phyloP scores from a whole-genome alignment of 371 early-diverging fungal species.

The Umbelopsis sp. region DNA sequence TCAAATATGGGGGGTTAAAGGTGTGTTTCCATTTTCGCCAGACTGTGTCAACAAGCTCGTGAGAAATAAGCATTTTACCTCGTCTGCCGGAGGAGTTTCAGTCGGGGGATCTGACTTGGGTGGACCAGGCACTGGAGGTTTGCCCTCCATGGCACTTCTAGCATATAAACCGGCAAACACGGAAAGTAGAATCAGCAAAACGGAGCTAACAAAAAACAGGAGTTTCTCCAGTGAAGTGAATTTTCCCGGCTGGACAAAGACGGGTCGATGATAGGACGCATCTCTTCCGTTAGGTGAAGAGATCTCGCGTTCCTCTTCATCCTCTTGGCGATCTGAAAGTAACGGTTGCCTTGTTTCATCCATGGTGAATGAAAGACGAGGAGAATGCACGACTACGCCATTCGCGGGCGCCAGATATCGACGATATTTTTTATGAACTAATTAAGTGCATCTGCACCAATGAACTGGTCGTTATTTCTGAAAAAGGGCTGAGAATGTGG shows the following conservation, averaged over 20 bases:
- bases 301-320: slow-evolving; percentile 12
- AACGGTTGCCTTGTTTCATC: slow-evolving; percentile 12
- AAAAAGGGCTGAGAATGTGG: no score
- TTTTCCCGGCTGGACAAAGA: slow-evolving; percentile 48
- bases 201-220: slow-evolving; percentile 45
- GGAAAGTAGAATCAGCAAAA: slow-evolving; percentile 42
- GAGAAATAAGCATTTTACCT: background rate
- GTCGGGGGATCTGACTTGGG: slow-evolving; percentile 25
- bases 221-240: slow-evolving; percentile 53
- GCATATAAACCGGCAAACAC: slow-evolving; percentile 51
- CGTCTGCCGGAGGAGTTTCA: slow-evolving; percentile 22
- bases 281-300: slow-evolving; percentile 3
- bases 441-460: no score
- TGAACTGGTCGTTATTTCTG: no score
- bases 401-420: no score
- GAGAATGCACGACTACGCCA: no score
- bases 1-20: background rate
- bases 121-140: slow-evolving; percentile 20
- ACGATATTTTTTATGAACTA: no score
- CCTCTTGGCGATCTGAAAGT: slow-evolving; percentile 16
- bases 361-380: slow-evolving; percentile 6
- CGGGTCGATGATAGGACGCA: slow-evolving; percentile 36
- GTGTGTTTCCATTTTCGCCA: background rate
- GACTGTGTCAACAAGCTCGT: no score
- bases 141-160: slow-evolving; percentile 35